These are phyloP conservation scores for Mrakia blollopis DNA, from an alignment of 768 basidiomycete genomes.

Conservation along the genomic window DNA sequence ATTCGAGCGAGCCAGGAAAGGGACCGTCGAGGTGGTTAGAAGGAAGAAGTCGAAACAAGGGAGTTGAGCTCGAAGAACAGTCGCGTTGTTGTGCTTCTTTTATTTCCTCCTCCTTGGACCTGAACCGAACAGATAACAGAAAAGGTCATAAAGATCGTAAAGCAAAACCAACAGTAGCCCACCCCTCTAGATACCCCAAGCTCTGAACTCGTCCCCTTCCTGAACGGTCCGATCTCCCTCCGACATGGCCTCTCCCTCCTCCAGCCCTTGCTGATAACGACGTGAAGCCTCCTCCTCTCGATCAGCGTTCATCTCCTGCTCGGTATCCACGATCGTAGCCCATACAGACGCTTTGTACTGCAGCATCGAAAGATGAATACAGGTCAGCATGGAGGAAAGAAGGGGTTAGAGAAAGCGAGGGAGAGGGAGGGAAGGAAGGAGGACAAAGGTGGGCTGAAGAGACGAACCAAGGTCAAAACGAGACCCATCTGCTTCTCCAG, in stretches of 20 bases:
- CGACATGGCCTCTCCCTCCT: background rate
- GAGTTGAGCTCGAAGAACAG: background rate
- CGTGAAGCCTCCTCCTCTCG: conserved; percentile 15
- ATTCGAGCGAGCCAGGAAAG: background rate
- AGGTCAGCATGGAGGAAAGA: conserved; percentile 37
- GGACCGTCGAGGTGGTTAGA: background rate
- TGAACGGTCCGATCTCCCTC: conserved; percentile 22
- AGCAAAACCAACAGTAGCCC: background rate
- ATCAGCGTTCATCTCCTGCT: conserved; percentile 36
- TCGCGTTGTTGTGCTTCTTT: background rate
- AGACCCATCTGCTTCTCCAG: conserved; percentile 93
- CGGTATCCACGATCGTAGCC: conserved; percentile 63
- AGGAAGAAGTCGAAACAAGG: background rate
- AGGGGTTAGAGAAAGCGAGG: conserved; percentile 41
- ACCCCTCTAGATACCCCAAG: background rate
- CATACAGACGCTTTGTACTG: conserved; percentile 96
- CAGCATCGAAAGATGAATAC: background rate
- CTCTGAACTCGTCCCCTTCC: background rate
- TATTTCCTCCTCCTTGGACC: background rate
- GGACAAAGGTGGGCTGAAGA: background rate
- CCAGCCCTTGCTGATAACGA: conserved; percentile 1
- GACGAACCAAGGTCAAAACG: conserved; percentile 77
- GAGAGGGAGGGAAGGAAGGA: background rate
- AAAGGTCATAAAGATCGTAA: conserved; percentile 19
- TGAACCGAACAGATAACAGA: background rate